phyloP scores from a whole-genome alignment of 2,329 filamentous ascomycete species.

The Claviceps maximensis region DNA sequence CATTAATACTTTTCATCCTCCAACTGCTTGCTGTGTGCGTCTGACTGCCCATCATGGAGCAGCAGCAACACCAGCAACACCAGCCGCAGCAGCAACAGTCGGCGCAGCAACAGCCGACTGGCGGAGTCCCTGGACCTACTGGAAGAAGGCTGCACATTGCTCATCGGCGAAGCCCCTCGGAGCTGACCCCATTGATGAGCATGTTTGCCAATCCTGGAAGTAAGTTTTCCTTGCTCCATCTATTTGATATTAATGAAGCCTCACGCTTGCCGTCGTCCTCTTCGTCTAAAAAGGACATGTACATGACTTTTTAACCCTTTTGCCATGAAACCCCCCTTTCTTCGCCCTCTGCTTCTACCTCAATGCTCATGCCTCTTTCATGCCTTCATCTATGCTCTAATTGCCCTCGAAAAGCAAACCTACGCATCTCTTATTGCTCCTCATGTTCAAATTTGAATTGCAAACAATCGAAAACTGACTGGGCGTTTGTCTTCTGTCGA shows the following conservation, averaged over 20 bases:
- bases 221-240: slow-evolving; percentile 29
- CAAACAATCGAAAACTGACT: not conserved
- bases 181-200: slow-evolving; percentile 96
- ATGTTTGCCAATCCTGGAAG: slow-evolving; percentile 57
- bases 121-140: slow-evolving; percentile 56
- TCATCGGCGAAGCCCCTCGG: slow-evolving; percentile 90
- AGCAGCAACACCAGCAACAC: slow-evolving; percentile 43
- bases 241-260: not conserved
- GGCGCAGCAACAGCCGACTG: slow-evolving; percentile 34
- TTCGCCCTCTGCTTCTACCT: not conserved
- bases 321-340: not conserved
- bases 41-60: slow-evolving; percentile 44
- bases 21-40: slow-evolving; percentile 23
- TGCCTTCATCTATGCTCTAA: not conserved
- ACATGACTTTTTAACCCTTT: not conserved
- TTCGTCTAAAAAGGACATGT: not conserved
- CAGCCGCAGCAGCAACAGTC: slow-evolving; percentile 27
- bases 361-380: not conserved
- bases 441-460: not conserved
- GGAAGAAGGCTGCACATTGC: slow-evolving; percentile 93
- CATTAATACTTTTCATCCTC: not conserved
- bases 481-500: slow-evolving; percentile 7
- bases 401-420: not conserved
- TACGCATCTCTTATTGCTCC: not conserved
- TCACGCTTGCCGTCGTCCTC: not conserved